Conservation (phyloP, 306 rosid genomes). For the Malus domestica region ASM211411v1 NC_041794.1:3777001-3777500, state of each 20-base stretch:
- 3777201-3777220: slow-evolving; percentile 95
- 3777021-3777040: neutral
- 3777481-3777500: slow-evolving; percentile 27
- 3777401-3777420: slow-evolving; percentile 31
- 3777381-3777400: slow-evolving; percentile 21
- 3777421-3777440: slow-evolving; percentile 21
- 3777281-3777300: slow-evolving; percentile 16
- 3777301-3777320: slow-evolving; percentile 23
- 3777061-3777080: no score
- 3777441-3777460: slow-evolving; percentile 32
- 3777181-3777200: slow-evolving; percentile 98
- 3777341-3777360: slow-evolving; percentile 32
- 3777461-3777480: slow-evolving; percentile 38
- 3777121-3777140: slow-evolving; percentile 70
- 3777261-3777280: slow-evolving; percentile 20
- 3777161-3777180: slow-evolving; percentile 96
- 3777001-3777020: neutral
- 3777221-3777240: slow-evolving; percentile 99
- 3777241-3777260: slow-evolving; percentile 82
- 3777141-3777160: slow-evolving; percentile 91
- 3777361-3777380: slow-evolving; percentile 49
- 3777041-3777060: neutral
- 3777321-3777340: slow-evolving; percentile 18
- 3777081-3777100: no score
- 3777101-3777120: neutral